phyloP scores from a whole-genome alignment of 106 monocot genomes.

The Acorus gramineus region DNA sequence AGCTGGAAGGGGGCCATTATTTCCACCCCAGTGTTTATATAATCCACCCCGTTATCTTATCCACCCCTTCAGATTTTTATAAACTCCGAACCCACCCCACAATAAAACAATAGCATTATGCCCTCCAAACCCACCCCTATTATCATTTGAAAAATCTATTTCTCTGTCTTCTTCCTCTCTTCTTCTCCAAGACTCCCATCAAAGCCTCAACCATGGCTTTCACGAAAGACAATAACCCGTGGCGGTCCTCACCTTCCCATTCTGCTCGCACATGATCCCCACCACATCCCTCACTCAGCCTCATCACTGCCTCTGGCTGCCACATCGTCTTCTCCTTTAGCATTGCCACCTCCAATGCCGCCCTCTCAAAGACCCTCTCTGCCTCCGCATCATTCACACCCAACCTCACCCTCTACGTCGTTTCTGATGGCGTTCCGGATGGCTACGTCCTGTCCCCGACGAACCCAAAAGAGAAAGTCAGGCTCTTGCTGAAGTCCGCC shows the following conservation, averaged over 20 bases:
- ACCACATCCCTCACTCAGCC: constrained; percentile 6
- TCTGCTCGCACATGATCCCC: constrained; percentile 26
- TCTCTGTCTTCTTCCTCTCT: too few relatives aligned
- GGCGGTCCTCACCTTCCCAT: constrained; percentile 41
- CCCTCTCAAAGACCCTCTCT: constrained; percentile 18
- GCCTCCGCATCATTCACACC: constrained; percentile 18
- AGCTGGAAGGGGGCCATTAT: too few relatives aligned
- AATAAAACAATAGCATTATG: too few relatives aligned
- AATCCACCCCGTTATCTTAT: too few relatives aligned
- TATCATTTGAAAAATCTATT: too few relatives aligned
- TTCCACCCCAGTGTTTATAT: too few relatives aligned
- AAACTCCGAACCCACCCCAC: too few relatives aligned
- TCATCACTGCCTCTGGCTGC: constrained; percentile 5
- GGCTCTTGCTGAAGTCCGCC: constrained; percentile 8
- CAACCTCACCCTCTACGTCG: constrained; percentile 31
- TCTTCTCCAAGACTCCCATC: too few relatives aligned
- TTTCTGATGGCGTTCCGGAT: not conserved
- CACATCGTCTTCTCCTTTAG: constrained; percentile 11
- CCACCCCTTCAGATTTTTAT: too few relatives aligned
- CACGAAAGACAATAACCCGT: not conserved
- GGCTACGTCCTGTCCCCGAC: not conserved
- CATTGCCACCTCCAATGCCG: constrained; percentile 26
- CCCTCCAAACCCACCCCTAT: too few relatives aligned
- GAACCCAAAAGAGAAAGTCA: constrained; percentile 12
- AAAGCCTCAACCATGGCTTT: too few relatives aligned